A percentile compares a stretch with the other conserved stretches of the same genome.
These are phyloP conservation scores for Metarhizium guizhouense DNA, from an alignment of 2,329 filamentous ascomycete species.

Conservation along the genomic window DNA sequence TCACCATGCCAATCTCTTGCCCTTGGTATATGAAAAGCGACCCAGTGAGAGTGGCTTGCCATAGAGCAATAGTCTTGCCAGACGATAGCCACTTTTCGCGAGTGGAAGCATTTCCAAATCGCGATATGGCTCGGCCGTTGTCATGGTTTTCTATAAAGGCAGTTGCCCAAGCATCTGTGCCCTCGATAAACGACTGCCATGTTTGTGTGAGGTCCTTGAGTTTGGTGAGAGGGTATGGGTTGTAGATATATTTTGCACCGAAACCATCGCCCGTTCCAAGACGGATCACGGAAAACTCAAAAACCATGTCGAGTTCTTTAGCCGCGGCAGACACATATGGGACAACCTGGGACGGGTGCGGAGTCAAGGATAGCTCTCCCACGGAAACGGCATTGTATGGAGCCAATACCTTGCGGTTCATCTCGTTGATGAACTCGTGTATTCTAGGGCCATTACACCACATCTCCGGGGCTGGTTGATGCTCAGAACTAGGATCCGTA, in stretches of 20 bases:
- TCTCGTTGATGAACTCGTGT: conserved; percentile 52
- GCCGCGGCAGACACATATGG: conserved; percentile 44
- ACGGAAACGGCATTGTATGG: conserved; percentile 52
- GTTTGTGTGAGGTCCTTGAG: conserved; percentile 34
- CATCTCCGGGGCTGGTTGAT: conserved; percentile 37
- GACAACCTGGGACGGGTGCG: conserved; percentile 40
- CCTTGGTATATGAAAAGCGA: conserved; percentile 52
- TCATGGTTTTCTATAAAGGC: conserved; percentile 58
- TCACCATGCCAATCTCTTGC: conserved; percentile 53
- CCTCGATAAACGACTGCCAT: conserved; percentile 41
- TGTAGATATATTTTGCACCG: conserved; percentile 39
- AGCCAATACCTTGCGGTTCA: conserved; percentile 42
- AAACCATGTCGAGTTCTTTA: conserved; percentile 52
- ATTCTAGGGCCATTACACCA: conserved; percentile 55
- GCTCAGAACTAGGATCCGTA: conserved; percentile 25
- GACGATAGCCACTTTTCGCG: conserved; percentile 33
- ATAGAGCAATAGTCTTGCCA: conserved; percentile 44
- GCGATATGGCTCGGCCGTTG: conserved; percentile 46
- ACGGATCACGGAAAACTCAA: conserved; percentile 49
- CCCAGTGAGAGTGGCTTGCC: conserved; percentile 39
- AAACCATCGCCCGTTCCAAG: conserved; percentile 40
- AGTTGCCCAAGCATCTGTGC: conserved; percentile 47
- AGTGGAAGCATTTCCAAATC: conserved; percentile 35
- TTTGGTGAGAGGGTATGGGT: conserved; percentile 33
- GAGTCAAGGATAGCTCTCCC: conserved; percentile 52